phyloP scores from a whole-genome alignment of 1,139 yeast genomes.

The Protomyces pachydermus region DNA sequence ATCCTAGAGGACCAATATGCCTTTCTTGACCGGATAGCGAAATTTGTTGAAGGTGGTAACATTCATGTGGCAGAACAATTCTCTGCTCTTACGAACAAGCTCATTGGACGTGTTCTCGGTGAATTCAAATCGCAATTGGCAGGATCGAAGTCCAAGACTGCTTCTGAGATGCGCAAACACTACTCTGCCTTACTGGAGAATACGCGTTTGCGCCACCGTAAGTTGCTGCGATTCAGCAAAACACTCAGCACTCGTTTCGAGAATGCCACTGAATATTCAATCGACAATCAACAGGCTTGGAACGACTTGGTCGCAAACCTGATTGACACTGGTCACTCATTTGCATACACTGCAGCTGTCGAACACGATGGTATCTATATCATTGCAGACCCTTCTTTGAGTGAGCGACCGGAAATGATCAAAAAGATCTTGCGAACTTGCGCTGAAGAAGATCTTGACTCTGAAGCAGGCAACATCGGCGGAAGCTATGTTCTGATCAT shows the following conservation, averaged over 20 bases:
- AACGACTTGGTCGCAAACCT: slow-evolving; percentile 54
- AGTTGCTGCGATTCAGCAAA: slow-evolving; percentile 70
- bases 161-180: slow-evolving; percentile 70
- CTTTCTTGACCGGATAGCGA: slow-evolving; percentile 68
- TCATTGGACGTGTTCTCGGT: slow-evolving; percentile 63
- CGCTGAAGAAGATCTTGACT: slow-evolving; percentile 40
- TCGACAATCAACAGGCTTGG: slow-evolving; percentile 47
- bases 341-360: slow-evolving; percentile 68
- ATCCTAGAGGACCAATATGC: slow-evolving; percentile 62
- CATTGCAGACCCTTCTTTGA: slow-evolving; percentile 60
- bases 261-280: slow-evolving; percentile 65
- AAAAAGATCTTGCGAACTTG: slow-evolving; percentile 41
- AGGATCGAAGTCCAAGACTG: slow-evolving; percentile 53
- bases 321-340: slow-evolving; percentile 64
- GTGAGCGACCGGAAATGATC: slow-evolving; percentile 44
- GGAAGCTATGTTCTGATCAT: slow-evolving; percentile 64
- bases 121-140: slow-evolving; percentile 69
- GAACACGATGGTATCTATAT: slow-evolving; percentile 73
- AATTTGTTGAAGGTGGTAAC: slow-evolving; percentile 75
- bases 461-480: slow-evolving; percentile 37
- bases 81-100: slow-evolving; percentile 53
- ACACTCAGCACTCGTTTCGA: slow-evolving; percentile 67
- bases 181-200: slow-evolving; percentile 76
- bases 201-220: slow-evolving; percentile 78
- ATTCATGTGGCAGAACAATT: slow-evolving; percentile 75